Conservation (phyloP, 768 basidiomycete genomes). For the Phanerodontia chrysosporium region DNA sequence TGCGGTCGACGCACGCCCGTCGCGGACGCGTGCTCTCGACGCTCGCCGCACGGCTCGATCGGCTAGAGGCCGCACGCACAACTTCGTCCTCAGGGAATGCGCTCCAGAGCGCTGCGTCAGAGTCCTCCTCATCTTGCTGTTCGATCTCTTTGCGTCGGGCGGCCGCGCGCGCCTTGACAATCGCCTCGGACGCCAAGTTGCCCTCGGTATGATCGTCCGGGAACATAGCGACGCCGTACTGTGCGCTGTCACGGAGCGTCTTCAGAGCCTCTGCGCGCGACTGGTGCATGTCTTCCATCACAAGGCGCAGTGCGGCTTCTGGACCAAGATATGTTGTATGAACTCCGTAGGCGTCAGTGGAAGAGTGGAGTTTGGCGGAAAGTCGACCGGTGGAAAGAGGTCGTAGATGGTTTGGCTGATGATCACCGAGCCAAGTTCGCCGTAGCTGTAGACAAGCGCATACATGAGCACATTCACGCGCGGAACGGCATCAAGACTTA, state of each 20-base stretch:
- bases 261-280: slow-evolving; percentile 45
- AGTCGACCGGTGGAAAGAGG: slow-evolving; percentile 62
- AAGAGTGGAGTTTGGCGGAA: slow-evolving; percentile 47
- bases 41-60: not conserved
- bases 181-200: slow-evolving; percentile 35
- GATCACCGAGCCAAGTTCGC: slow-evolving; percentile 78
- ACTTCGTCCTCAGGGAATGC: not conserved
- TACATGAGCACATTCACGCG: not conserved
- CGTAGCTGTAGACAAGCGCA: slow-evolving; percentile 53
- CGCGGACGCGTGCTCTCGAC: not conserved
- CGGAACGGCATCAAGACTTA: slow-evolving; percentile 36
- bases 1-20: not conserved
- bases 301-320: slow-evolving; percentile 78
- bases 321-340: slow-evolving; percentile 81
- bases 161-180: slow-evolving; percentile 41
- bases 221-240: slow-evolving; percentile 80
- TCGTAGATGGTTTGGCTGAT: slow-evolving; percentile 74
- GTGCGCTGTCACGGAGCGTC: slow-evolving; percentile 70
- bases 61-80: not conserved
- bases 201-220: slow-evolving; percentile 48
- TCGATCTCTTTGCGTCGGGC: slow-evolving; percentile 37
- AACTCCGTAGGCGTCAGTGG: slow-evolving; percentile 77
- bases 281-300: slow-evolving; percentile 67
- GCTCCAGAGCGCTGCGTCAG: slow-evolving; percentile 1
- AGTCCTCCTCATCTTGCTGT: slow-evolving; percentile 31